Evolutionary conservation across 2,329 filamentous ascomycete species (phyloP).

Genomic region (Tetracladium maxilliforme): DNA sequence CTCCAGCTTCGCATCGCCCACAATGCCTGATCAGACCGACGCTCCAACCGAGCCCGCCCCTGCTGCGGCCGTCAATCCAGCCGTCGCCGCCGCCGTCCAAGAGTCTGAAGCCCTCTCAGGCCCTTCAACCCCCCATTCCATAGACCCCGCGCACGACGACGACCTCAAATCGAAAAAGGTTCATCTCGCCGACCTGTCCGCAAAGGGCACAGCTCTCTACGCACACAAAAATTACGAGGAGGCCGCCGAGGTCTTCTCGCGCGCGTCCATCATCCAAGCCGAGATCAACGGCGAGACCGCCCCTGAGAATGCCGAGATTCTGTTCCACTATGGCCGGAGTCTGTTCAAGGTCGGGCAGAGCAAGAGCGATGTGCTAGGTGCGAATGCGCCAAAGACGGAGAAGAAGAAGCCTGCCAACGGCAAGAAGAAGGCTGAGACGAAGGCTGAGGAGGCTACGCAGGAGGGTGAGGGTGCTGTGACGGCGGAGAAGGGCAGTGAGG

Average conservation of each 20-base stretch:
- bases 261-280: constrained; percentile 79
- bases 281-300: constrained; percentile 86
- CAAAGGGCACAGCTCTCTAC: constrained; percentile 73
- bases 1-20: constrained; percentile 12
- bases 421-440: constrained; percentile 8
- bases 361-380: constrained; percentile 89
- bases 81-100: neutral
- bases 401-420: constrained; percentile 22
- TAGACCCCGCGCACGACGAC: constrained; percentile 5
- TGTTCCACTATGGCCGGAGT: constrained; percentile 88
- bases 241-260: constrained; percentile 76
- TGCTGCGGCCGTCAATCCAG: neutral
- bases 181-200: constrained; percentile 62
- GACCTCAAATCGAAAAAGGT: constrained; percentile 29
- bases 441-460: constrained; percentile 26
- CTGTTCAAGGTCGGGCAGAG: constrained; percentile 87
- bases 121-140: constrained; percentile 9
- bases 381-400: constrained; percentile 50
- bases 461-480: constrained; percentile 25
- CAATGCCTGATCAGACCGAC: too few relatives aligned
- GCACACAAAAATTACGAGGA: constrained; percentile 77
- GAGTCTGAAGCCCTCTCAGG: too few relatives aligned
- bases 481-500: constrained; percentile 11
- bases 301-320: constrained; percentile 79
- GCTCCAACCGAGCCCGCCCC: too few relatives aligned